Percentiles rank a stretch among this genome's conserved stretches.
phyloP scores from a whole-genome alignment of 1,284 basidiomycete species.

The Termitomyces sp. region DNA sequence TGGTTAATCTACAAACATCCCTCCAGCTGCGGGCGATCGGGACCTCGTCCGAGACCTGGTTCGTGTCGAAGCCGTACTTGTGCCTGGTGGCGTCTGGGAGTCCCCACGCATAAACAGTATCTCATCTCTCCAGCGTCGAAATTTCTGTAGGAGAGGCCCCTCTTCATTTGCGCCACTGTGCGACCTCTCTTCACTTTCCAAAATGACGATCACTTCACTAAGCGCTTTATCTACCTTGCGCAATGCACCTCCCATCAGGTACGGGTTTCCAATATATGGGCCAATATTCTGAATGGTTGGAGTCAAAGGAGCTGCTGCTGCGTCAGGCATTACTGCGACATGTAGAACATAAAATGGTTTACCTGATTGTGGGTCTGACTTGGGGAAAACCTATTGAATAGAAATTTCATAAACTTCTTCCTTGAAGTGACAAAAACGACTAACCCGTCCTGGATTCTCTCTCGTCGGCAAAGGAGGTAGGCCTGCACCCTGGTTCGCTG shows the following conservation, averaged over 20 bases:
- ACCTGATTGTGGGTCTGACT: conserved; percentile 26
- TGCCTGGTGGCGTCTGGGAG: conserved; percentile 11
- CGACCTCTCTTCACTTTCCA: conserved; percentile 32
- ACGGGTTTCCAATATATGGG: conserved; percentile 33
- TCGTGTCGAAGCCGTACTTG: conserved; percentile 7
- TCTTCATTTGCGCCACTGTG: conserved; percentile 26
- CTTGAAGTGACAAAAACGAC: background rate
- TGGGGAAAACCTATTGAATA: conserved; percentile 27
- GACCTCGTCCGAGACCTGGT: conserved; percentile 10
- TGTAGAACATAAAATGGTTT: conserved; percentile 1
- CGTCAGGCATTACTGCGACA: background rate
- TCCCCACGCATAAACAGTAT: conserved; percentile 28
- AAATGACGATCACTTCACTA: conserved; percentile 31
- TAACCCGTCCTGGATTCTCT: conserved; percentile 33
- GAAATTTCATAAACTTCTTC: background rate
- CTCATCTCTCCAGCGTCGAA: conserved; percentile 32
- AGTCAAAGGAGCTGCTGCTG: conserved; percentile 11
- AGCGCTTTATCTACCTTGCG: conserved; percentile 34
- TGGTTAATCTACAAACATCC: conserved; percentile 27
- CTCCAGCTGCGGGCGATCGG: conserved; percentile 19
- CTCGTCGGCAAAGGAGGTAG: conserved; percentile 29
- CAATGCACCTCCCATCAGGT: conserved; percentile 33
- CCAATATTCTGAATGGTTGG: conserved; percentile 17
- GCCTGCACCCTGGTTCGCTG: conserved; percentile 20
- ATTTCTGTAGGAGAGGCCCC: conserved; percentile 28